These are phyloP conservation scores for Lodderomyces metapsilosis DNA, from an alignment of 1,139 yeast genomes.

Conservation along the genomic window DNA sequence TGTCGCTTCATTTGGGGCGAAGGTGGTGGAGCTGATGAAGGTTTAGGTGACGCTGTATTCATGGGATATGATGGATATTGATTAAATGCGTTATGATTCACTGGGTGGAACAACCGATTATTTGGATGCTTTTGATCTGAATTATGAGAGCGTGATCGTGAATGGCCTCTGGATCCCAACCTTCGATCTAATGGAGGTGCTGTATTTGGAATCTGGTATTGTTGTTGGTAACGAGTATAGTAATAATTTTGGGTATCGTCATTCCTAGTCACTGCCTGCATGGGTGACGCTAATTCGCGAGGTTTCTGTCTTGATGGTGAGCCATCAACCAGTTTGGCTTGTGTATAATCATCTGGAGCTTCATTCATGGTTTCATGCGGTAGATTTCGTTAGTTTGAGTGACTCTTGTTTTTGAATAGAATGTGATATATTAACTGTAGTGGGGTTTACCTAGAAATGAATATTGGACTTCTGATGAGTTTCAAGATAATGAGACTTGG, in stretches of 20 bases:
- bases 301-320: background rate
- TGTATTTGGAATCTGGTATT: background rate
- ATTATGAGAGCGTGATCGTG: constrained; percentile 13
- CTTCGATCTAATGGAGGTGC: constrained; percentile 4
- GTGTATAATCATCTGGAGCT: background rate
- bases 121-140: constrained; percentile 3
- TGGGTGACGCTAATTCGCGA: background rate
- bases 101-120: constrained; percentile 12
- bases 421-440: too few relatives aligned
- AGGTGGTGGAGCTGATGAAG: constrained; percentile 6
- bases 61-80: constrained; percentile 1
- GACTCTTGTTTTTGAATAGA: too few relatives aligned
- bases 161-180: constrained; percentile 2
- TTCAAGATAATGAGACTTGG: too few relatives aligned
- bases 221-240: constrained; percentile 1
- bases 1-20: constrained; percentile 4
- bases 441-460: too few relatives aligned
- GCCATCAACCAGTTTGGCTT: background rate
- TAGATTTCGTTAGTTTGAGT: background rate
- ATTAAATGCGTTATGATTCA: constrained; percentile 12
- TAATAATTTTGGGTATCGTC: constrained; percentile 1
- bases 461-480: too few relatives aligned
- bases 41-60: constrained; percentile 4
- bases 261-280: constrained; percentile 2
- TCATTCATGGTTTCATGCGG: background rate